Evolutionary conservation across 352 stramenopile genomes (phyloP).

Genomic region (Hyaloperonospora arabidopsidis): DNA sequence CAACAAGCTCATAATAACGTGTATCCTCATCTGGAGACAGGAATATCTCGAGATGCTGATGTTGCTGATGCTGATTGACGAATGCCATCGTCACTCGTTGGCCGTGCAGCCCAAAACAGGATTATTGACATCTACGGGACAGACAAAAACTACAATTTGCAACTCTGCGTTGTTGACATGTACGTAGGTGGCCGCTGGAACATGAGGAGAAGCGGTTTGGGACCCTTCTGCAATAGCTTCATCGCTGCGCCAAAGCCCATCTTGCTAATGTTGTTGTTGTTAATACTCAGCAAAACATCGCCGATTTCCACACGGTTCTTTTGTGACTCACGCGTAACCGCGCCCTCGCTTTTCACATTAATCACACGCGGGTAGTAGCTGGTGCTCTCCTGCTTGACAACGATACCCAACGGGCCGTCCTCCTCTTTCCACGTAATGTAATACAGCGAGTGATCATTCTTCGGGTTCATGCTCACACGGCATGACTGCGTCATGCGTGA

Average conservation of each 20-base stretch:
- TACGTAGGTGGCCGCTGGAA: slow-evolving; percentile 65
- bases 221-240: slow-evolving; percentile 78
- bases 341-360: slow-evolving; percentile 83
- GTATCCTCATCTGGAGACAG: slow-evolving; percentile 23
- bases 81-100: slow-evolving; percentile 10
- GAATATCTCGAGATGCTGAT: background rate
- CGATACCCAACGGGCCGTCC: slow-evolving; percentile 75
- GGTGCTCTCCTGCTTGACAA: slow-evolving; percentile 81
- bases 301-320: slow-evolving; percentile 80
- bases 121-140: slow-evolving; percentile 20
- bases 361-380: slow-evolving; percentile 85
- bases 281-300: slow-evolving; percentile 79
- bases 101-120: slow-evolving; percentile 16
- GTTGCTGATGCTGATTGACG: no score
- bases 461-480: slow-evolving; percentile 72
- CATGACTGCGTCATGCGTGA: slow-evolving; percentile 60
- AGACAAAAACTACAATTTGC: slow-evolving; percentile 29
- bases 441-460: slow-evolving; percentile 79
- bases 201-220: slow-evolving; percentile 81
- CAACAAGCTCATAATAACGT: slow-evolving; percentile 14
- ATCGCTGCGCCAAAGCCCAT: slow-evolving; percentile 84
- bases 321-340: slow-evolving; percentile 69
- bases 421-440: slow-evolving; percentile 88
- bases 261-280: slow-evolving; percentile 89
- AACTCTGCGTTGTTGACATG: slow-evolving; percentile 24